phyloP scores from a whole-genome alignment of 148 eudicot species.

The Camellia sinensis region DNA sequence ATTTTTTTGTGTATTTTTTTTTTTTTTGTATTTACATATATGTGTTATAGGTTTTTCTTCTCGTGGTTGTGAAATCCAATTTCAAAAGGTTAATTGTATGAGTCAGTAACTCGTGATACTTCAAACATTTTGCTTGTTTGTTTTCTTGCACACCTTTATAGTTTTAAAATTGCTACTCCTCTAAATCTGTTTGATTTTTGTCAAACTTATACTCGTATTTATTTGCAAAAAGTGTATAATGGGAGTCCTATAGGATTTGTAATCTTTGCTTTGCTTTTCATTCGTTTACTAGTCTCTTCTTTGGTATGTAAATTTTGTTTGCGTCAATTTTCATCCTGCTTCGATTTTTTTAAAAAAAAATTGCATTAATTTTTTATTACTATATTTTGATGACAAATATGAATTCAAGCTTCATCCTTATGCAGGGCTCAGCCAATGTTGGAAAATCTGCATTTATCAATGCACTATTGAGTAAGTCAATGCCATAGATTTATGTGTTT shows the following conservation, averaged over 20 bases:
- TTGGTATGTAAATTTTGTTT: neutral
- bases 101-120: too few relatives aligned
- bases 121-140: too few relatives aligned
- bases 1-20: neutral
- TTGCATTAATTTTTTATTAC: neutral
- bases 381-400: neutral
- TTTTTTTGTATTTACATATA: neutral
- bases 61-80: too few relatives aligned
- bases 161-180: neutral
- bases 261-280: neutral
- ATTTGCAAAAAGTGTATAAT: neutral
- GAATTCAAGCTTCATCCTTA: constrained; percentile 17
- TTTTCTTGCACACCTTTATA: neutral
- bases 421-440: constrained; percentile 93
- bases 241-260: neutral
- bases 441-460: constrained; percentile 98
- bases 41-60: neutral
- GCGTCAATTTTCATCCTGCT: neutral
- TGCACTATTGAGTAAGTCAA: constrained; percentile 75
- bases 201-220: neutral
- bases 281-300: constrained; percentile 6
- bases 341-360: neutral
- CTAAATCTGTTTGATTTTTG: neutral
- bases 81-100: too few relatives aligned
- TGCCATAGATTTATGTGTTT: constrained; percentile 10